These are phyloP conservation scores for Vitis hybrid DNA, from an alignment of 177 flowering plant genomes.

Conservation along the genomic window DNA sequence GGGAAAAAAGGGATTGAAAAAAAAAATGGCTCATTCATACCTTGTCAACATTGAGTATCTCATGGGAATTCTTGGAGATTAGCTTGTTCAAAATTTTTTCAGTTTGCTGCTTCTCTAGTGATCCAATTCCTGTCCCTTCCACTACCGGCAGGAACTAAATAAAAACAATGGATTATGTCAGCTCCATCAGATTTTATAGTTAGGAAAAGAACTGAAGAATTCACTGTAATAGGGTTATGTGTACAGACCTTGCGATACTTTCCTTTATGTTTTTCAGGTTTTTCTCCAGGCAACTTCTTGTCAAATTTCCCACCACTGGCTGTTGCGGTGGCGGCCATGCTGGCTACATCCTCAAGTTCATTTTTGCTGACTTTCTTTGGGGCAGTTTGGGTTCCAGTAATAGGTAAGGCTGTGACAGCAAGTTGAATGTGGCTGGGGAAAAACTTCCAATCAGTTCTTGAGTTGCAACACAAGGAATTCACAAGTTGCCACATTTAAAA, in stretches of 20 bases:
- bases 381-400: conserved; percentile 69
- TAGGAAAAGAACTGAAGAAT: neutral
- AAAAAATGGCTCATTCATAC: conserved; percentile 24
- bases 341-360: conserved; percentile 78
- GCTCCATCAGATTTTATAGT: no score
- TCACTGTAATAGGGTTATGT: neutral
- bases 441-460: conserved; percentile 7
- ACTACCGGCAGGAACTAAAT: conserved; percentile 76
- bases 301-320: conserved; percentile 99
- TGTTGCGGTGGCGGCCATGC: conserved; percentile 81
- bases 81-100: conserved; percentile 81
- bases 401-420: conserved; percentile 87
- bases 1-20: neutral
- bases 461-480: no score
- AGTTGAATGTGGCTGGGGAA: conserved; percentile 84
- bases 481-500: no score
- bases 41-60: conserved; percentile 77
- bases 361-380: conserved; percentile 66
- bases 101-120: conserved; percentile 72
- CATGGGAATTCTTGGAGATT: conserved; percentile 72
- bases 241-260: conserved; percentile 80
- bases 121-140: conserved; percentile 71
- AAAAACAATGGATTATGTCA: neutral
- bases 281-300: conserved; percentile 88
- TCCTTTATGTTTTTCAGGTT: conserved; percentile 73